These are phyloP conservation scores for Coffea canephora DNA, from an alignment of 257 asterid genomes.

Conservation along the genomic window DNA sequence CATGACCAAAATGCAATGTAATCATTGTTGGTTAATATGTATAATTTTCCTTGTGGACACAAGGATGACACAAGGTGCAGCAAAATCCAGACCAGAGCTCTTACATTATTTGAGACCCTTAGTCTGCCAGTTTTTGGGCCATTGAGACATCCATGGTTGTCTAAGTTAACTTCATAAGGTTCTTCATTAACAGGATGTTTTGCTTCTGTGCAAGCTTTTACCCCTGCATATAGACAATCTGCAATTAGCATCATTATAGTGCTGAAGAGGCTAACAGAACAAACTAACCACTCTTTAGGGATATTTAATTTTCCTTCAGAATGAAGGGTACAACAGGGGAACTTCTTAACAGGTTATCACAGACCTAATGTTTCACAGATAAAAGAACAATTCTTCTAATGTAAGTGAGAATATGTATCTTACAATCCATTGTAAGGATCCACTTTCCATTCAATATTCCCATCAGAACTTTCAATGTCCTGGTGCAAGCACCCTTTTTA, in stretches of 20 bases:
- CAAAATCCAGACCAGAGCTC: conserved; percentile 11
- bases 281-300: not conserved
- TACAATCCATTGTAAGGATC: conserved; percentile 78
- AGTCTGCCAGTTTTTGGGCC: conserved; percentile 87
- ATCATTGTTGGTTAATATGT: not conserved
- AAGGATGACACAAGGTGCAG: not conserved
- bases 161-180: conserved; percentile 66
- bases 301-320: not conserved
- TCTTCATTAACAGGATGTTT: conserved; percentile 57
- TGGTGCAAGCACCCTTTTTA: conserved; percentile 71
- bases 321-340: not conserved
- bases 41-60: not conserved
- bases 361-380: not conserved
- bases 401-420: conserved; percentile 26
- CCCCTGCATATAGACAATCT: conserved; percentile 50
- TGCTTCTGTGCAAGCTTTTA: conserved; percentile 68
- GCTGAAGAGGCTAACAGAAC: not conserved
- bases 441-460: conserved; percentile 83
- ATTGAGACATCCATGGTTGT: conserved; percentile 70
- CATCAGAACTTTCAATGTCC: conserved; percentile 89
- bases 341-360: not conserved
- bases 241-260: conserved; percentile 12
- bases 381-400: not conserved
- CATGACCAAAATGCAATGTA: not conserved
- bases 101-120: conserved; percentile 54